These are phyloP conservation scores for Termitomyces sp. DNA, from an alignment of 768 basidiomycete species.

Conservation along the genomic window DNA sequence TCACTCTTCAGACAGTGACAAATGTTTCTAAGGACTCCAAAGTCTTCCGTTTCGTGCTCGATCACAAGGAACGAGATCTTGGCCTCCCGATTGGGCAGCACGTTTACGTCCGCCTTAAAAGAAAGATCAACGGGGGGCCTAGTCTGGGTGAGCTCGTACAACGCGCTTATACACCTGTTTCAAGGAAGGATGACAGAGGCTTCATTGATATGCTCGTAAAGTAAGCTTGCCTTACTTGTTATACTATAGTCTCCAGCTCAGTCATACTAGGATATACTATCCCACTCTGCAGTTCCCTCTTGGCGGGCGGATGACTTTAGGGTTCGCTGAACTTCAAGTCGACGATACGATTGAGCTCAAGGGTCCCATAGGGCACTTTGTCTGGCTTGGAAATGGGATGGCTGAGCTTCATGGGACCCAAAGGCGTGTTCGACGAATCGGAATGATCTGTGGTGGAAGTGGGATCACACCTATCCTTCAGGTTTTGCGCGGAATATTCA, in stretches of 20 bases:
- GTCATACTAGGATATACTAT: conserved; percentile 33
- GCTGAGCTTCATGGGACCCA: conserved; percentile 30
- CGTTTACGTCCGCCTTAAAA: conserved; percentile 42
- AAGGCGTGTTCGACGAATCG: conserved; percentile 32
- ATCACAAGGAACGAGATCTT: conserved; percentile 30
- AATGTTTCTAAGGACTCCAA: conserved; percentile 42
- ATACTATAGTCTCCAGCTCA: background rate
- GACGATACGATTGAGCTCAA: conserved; percentile 51
- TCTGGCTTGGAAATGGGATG: conserved; percentile 38
- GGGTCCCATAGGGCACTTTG: conserved; percentile 54
- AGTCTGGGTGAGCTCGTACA: conserved; percentile 37
- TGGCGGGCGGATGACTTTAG: conserved; percentile 34
- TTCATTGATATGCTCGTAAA: conserved; percentile 51
- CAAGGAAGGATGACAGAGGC: conserved; percentile 32
- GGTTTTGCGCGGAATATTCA: conserved; percentile 41
- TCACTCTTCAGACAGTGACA: conserved; percentile 28
- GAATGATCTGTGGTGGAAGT: conserved; percentile 53
- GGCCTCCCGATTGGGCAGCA: conserved; percentile 59
- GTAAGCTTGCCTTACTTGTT: background rate
- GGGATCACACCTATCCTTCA: conserved; percentile 53
- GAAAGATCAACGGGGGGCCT: conserved; percentile 20
- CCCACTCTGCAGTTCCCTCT: conserved; percentile 26
- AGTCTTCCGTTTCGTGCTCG: conserved; percentile 44
- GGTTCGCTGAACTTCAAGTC: conserved; percentile 35
- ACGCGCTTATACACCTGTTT: conserved; percentile 58